Percentiles rank a stretch among this genome's conserved stretches.
These are phyloP conservation scores for Globisporangium mamillatum DNA, from an alignment of 352 stramenopile genomes.

Conservation along the genomic window DNA sequence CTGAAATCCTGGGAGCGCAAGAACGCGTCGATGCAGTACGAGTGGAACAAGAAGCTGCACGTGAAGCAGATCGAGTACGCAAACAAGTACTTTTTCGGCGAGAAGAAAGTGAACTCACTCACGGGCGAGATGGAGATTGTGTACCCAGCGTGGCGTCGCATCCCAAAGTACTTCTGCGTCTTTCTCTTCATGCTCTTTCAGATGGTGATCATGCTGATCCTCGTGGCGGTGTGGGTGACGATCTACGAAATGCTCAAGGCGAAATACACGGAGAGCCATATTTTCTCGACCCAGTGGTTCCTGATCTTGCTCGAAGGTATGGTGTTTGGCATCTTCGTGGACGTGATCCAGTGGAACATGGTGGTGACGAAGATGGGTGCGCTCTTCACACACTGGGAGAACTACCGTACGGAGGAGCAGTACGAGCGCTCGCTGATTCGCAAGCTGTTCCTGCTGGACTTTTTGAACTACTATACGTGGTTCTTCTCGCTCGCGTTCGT, in stretches of 20 bases:
- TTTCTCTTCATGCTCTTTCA: constrained; percentile 82
- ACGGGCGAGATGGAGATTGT: constrained; percentile 67
- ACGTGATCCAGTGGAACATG: constrained; percentile 89
- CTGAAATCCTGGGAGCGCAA: constrained; percentile 81
- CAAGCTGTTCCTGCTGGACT: constrained; percentile 85
- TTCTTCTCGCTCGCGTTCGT: constrained; percentile 90
- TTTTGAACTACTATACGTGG: constrained; percentile 91
- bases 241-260: constrained; percentile 88
- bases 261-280: constrained; percentile 65
- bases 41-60: constrained; percentile 80
- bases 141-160: constrained; percentile 64
- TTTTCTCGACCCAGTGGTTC: constrained; percentile 86
- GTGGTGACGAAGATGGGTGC: constrained; percentile 84
- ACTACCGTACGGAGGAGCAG: constrained; percentile 83
- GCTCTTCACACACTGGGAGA: constrained; percentile 88
- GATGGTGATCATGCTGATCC: constrained; percentile 82
- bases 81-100: constrained; percentile 74
- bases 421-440: constrained; percentile 81
- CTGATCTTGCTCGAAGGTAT: constrained; percentile 79
- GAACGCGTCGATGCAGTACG: constrained; percentile 76
- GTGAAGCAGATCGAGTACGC: constrained; percentile 85
- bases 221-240: constrained; percentile 85
- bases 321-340: constrained; percentile 85
- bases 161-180: constrained; percentile 77
- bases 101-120: constrained; percentile 65